These are phyloP conservation scores for Xylogone sp. DNA, from an alignment of 2,329 filamentous ascomycete species.

Conservation along the genomic window DNA sequence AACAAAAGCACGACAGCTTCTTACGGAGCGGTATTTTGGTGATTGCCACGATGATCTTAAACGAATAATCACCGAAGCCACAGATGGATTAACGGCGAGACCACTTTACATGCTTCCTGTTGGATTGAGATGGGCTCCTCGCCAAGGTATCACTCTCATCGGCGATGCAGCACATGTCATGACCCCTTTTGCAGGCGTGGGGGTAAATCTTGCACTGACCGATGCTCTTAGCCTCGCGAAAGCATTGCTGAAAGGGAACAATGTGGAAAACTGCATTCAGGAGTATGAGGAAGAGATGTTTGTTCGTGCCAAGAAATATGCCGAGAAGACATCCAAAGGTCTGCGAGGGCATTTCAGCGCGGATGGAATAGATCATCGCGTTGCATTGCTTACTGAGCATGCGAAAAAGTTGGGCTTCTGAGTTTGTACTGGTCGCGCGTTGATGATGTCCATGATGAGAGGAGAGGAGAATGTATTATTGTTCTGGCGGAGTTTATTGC, in stretches of 20 bases:
- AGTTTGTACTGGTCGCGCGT: too few relatives aligned
- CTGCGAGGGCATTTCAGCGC: constrained; percentile 17
- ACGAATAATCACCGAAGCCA: constrained; percentile 10
- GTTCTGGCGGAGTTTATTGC: too few relatives aligned
- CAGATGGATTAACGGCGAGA: constrained; percentile 15
- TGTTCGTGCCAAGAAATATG: constrained; percentile 12
- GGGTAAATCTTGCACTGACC: constrained; percentile 43
- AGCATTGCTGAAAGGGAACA: constrained; percentile 21
- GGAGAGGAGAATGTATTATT: too few relatives aligned
- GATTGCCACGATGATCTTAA: constrained; percentile 18
- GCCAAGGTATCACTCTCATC: constrained; percentile 40
- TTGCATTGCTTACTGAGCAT: too few relatives aligned
- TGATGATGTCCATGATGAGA: too few relatives aligned
- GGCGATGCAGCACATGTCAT: constrained; percentile 48
- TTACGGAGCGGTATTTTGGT: constrained; percentile 11
- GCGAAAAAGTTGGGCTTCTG: too few relatives aligned
- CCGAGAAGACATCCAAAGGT: constrained; percentile 15
- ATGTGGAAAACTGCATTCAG: constrained; percentile 10
- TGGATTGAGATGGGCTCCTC: constrained; percentile 19
- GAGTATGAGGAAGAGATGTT: constrained; percentile 21
- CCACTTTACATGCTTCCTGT: constrained; percentile 29
- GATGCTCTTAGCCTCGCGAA: constrained; percentile 39
- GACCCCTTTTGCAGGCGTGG: constrained; percentile 43
- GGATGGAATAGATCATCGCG: constrained; percentile 1
- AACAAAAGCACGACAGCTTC: constrained; percentile 7